A percentile compares a stretch with the other conserved stretches of the same genome.
Conservation (phyloP, 192 early-diverging fungal species). For the Entomortierella chlamydospora region DNA sequence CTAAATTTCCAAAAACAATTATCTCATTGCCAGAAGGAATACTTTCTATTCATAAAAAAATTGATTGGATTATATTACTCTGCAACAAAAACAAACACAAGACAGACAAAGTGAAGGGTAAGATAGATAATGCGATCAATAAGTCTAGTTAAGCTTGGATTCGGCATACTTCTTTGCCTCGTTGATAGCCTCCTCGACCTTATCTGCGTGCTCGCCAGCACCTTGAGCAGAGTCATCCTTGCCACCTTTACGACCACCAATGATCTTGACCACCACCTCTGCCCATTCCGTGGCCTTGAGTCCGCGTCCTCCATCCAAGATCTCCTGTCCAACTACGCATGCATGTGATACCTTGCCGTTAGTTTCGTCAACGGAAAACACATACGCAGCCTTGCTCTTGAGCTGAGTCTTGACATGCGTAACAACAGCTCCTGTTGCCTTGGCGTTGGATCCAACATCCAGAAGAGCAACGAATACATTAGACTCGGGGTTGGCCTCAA, state of each 20-base stretch:
- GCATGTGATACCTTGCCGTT: constrained; percentile 80
- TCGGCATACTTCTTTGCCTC: constrained; percentile 83
- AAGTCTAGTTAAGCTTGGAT: constrained; percentile 60
- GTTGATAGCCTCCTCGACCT: constrained; percentile 79
- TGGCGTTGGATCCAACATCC: constrained; percentile 82
- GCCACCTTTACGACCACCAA: constrained; percentile 95
- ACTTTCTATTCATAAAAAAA: too few relatives aligned
- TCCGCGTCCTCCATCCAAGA: constrained; percentile 71
- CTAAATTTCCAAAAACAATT: too few relatives aligned
- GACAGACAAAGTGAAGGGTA: neutral
- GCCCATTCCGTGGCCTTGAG: constrained; percentile 96
- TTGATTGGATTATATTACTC: too few relatives aligned
- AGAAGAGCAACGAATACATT: constrained; percentile 78
- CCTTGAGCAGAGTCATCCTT: constrained; percentile 96
- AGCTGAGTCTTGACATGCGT: constrained; percentile 79
- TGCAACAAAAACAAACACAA: neutral
- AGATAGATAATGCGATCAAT: neutral
- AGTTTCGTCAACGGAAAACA: constrained; percentile 81
- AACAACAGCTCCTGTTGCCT: constrained; percentile 86
- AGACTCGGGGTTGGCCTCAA: constrained; percentile 38
- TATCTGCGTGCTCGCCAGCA: constrained; percentile 74
- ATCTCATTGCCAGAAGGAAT: too few relatives aligned
- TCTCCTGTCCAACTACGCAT: constrained; percentile 84
- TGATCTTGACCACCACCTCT: constrained; percentile 77
- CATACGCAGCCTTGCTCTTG: constrained; percentile 87